Evolutionary conservation across 805 yeast genomes (phyloP), one percentile per base, ranked within the genome.

Genomic region (Komagataella mondaviorum): DNA sequence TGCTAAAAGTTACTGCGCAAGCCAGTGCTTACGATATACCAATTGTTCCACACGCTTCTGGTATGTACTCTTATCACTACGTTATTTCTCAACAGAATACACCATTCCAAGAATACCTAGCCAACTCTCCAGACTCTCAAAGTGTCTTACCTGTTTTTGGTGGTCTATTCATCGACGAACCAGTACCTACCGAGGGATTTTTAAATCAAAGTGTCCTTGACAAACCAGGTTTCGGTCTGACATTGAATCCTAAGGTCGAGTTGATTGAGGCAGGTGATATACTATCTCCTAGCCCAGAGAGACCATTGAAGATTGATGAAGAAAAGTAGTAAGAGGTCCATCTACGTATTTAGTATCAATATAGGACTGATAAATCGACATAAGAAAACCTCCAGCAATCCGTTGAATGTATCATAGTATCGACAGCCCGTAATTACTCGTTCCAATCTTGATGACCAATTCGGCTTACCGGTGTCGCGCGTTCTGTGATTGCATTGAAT

Each of bases 1-100:
- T 73, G 39, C 60, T 74, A 51, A 68, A 71, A 55, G 64, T 74
- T 49, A 69, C 75, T 46, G 71, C 70, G 16, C 78, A 73, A 57
- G 78, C 78, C 23, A 76, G 76, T 48, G 77, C 78, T 17, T 74
- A 74, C 55, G 78, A 74, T 55, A 71, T 73, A 49, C 79, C 78
- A 23, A 76, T 74, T 48, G 78, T 74, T 51, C 77, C 77, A 43
- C 78, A 74, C 56, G 78, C 78, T 39, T 70, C 75, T n/a, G 78
- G 78, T 53, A 76, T 77, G 45, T 73, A 74, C 61, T 72, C 77
- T 4, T 73, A 74, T 60, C 78, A 73, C 58, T 73, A 73, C 55
- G 77, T 73, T 49, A 71, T 70, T 16, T 70, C 76, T 12, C 78
- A 72, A 56, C 66, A 67, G 54, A 73, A 74, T 59, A 72, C 78